Evolutionary conservation across 2,329 filamentous ascomycete genomes (phyloP), one percentile per base, ranked within the genome.

Genomic region (Diaporthe citriasiana): DNA sequence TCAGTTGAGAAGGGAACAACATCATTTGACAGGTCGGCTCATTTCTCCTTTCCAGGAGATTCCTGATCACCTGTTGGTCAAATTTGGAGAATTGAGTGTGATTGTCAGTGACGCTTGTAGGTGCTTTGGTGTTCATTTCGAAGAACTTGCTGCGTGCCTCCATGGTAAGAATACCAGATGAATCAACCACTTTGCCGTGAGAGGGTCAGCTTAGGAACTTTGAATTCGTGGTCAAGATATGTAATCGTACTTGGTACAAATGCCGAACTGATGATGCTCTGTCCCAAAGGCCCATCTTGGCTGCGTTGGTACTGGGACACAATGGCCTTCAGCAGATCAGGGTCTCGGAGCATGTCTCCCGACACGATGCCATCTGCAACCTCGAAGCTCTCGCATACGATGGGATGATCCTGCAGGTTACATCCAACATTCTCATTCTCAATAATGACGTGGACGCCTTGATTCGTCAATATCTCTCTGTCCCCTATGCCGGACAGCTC

Each of bases 361-460:
- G 79, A 79, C 47, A 81, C 79, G 38, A 82, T 75, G 13, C 80
- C 77, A 12, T 79, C 77, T 68, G 82, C 82, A 60, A 82, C 78
- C 74, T 82, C 81, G 79, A 82, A 81, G 53, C 55, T 71, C 55
- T 71, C 25, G 17, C 68, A 71, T 19, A 74, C 55, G 42, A 65
- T 78, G 30, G 76, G 72, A 56, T 85, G 83, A 71, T 85, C 83
- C 75, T 84, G 83, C 60, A 84, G 81, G 57, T 84, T 65, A 7
- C 81, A 35, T 79, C 84, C 84, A 12, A 86, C 83, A 30, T 81
- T 80, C 22, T 79, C 77, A 27, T 84, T 79, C 55, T 83, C 79
- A 45, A 83, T 76, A n/a, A 83, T 74, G 12, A 79, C 77, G 30
- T 80, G 78, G 12, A 86, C 80, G 2, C 80, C 82, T 15, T 80